Base-by-base conservation (phyloP, 192 early-diverging fungal genomes). In the Coemansia aciculifera region DNA sequence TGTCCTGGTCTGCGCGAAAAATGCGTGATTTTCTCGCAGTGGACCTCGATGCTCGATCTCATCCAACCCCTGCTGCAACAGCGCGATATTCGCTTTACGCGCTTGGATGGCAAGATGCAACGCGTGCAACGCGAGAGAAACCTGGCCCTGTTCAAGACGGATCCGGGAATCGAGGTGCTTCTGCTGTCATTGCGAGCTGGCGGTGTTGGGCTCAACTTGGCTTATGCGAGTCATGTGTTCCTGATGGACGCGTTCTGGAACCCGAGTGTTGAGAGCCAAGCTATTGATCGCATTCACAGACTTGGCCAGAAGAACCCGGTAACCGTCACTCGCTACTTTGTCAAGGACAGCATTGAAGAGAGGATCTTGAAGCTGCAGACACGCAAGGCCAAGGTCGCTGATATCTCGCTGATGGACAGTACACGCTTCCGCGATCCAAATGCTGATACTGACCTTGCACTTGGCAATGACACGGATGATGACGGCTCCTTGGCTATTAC, bases 21-120 rank as follows among this genome's bases (percentile, higher is more conserved):
- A 72, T 89, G 87, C 21, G 92, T 99, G 4, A 89, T 99, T 0
- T 99, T 98, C 72, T 97, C 95, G 19, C 97, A 99, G 74, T 99
- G 93, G 84, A 97, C 94, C 1, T 78, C 78, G 6, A 90, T 96
- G 85, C 84, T 98, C 23, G 88, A 92, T 62, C 57, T 95, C 5
- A 81, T 91, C n/a, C 87, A 87, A 60, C 71, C 71, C 1, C 81
- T 85, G 19, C 74, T 94, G 17, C 44, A 63, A 31, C 64, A 81
- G 37, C 83, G 87, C 12, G 84, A 84, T 2, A 85, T 94, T 17
- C 40, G 66, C 7, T 94, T 85, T 72, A 79, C 86, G 10, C 79
- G 92, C n/a, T 80, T 96, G 37, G 94, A 98, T 70, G 95, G 95
- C n/a, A 85, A 85, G 7, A 84, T 91, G 77, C 68, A 73, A 15